phyloP scores from a whole-genome alignment of 2,329 filamentous ascomycete genomes.

The Colletotrichum somersetense region DNA sequence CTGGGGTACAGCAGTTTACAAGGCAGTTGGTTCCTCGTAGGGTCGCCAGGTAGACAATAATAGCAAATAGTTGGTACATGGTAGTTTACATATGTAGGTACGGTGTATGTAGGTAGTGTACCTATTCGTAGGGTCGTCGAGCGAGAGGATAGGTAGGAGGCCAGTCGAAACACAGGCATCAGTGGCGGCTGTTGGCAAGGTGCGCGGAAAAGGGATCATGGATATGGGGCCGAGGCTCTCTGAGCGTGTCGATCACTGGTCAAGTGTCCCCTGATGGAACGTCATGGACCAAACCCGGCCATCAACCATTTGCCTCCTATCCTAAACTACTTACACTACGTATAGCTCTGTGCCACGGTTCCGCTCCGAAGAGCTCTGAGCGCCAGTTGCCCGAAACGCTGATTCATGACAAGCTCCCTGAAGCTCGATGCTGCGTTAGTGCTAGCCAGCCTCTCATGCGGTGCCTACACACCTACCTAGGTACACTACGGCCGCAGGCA shows the following conservation, averaged over 20 bases:
- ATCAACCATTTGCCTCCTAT: not conserved
- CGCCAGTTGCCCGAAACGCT: constrained; percentile 8
- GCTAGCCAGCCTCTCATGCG: not conserved
- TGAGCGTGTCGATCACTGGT: constrained; percentile 35
- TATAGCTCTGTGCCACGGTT: no score
- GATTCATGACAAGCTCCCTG: not conserved
- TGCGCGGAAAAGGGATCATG: constrained; percentile 19
- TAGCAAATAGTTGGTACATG: not conserved
- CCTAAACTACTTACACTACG: no score
- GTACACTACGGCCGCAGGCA: not conserved
- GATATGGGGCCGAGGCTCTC: constrained; percentile 24
- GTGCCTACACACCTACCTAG: not conserved
- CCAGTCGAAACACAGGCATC: not conserved
- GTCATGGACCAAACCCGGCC: constrained; percentile 18
- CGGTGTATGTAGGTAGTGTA: no score
- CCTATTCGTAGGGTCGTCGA: no score
- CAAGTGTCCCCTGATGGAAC: constrained; percentile 19
- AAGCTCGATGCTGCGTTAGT: not conserved
- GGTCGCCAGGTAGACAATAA: no score
- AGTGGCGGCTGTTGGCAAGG: not conserved
- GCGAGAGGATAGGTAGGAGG: not conserved
- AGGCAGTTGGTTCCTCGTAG: no score
- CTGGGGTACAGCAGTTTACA: no score
- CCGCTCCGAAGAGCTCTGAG: not conserved
- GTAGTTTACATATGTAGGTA: no score